phyloP scores from a whole-genome alignment of 768 basidiomycete genomes.

The Gymnopilus dilepis region DNA sequence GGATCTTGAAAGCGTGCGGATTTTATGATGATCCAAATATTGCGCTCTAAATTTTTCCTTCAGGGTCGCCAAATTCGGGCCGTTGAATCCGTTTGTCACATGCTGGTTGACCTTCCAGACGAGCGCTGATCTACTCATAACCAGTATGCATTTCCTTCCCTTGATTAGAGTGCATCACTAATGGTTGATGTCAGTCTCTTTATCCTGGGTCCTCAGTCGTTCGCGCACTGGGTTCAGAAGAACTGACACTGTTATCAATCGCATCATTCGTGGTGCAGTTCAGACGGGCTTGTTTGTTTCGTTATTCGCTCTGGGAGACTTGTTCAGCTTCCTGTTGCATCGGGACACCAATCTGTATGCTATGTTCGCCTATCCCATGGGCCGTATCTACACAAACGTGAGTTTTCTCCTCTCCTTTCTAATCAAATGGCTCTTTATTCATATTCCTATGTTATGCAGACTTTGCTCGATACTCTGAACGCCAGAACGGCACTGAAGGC shows the following conservation, averaged over 20 bases:
- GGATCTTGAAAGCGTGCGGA: slow-evolving; percentile 46
- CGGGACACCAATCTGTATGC: slow-evolving; percentile 41
- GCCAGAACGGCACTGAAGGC: slow-evolving; percentile 41
- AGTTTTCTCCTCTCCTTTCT: no score
- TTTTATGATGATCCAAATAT: background rate
- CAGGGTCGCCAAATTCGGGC: slow-evolving; percentile 48
- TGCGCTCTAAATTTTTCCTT: background rate
- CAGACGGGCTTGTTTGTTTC: slow-evolving; percentile 60
- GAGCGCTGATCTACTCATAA: slow-evolving; percentile 48
- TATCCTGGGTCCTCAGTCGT: slow-evolving; percentile 38
- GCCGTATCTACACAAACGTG: slow-evolving; percentile 54
- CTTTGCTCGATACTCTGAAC: slow-evolving; percentile 49
- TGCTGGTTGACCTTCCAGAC: slow-evolving; percentile 56
- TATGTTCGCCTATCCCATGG: slow-evolving; percentile 41
- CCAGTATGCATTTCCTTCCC: slow-evolving; percentile 35
- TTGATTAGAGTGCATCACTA: background rate
- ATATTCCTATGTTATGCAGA: slow-evolving; percentile 30
- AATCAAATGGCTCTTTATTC: no score
- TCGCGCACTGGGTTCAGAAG: slow-evolving; percentile 55
- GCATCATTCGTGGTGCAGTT: slow-evolving; percentile 57
- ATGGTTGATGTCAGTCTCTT: slow-evolving; percentile 21
- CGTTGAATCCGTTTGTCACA: slow-evolving; percentile 46
- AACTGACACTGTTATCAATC: slow-evolving; percentile 58
- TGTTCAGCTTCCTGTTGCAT: slow-evolving; percentile 46
- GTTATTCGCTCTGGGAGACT: slow-evolving; percentile 54